Conservation (phyloP, 1,284 basidiomycete species). For the Ustilago curta region DNA sequence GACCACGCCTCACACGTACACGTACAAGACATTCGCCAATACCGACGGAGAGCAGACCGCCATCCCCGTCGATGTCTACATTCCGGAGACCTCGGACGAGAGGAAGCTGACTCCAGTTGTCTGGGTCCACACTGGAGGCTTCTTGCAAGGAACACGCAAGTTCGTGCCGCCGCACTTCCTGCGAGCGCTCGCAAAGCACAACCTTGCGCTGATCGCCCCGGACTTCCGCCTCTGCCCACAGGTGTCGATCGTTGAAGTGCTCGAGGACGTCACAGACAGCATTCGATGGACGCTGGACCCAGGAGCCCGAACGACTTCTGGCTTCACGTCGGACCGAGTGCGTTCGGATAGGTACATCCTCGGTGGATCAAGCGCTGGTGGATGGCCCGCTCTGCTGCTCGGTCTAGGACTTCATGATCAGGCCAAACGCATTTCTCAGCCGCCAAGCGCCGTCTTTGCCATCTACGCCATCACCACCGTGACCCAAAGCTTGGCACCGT, state of each 20-base stretch:
- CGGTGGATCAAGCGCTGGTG: constrained; percentile 53
- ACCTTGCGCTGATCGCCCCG: constrained; percentile 48
- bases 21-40: constrained; percentile 52
- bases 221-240: constrained; percentile 59
- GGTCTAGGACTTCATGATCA: constrained; percentile 39
- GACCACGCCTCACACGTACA: constrained; percentile 36
- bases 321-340: constrained; percentile 27
- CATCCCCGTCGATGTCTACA: constrained; percentile 56
- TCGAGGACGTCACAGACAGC: constrained; percentile 51
- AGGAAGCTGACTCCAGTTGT: constrained; percentile 44
- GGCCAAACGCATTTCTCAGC: constrained; percentile 23
- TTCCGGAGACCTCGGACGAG: constrained; percentile 26
- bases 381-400: constrained; percentile 53
- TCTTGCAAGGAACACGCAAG: constrained; percentile 56
- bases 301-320: constrained; percentile 23
- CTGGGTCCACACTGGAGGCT: constrained; percentile 57
- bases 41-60: constrained; percentile 37
- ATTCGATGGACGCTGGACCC: constrained; percentile 42
- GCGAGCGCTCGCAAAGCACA: constrained; percentile 40
- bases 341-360: constrained; percentile 41
- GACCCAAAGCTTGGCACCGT: constrained; percentile 28
- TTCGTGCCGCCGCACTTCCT: constrained; percentile 54
- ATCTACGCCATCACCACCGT: constrained; percentile 58
- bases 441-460: constrained; percentile 45
- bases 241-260: constrained; percentile 43